phyloP scores from a whole-genome alignment of 805 yeast genomes.

The Ogataea neopini region DNA sequence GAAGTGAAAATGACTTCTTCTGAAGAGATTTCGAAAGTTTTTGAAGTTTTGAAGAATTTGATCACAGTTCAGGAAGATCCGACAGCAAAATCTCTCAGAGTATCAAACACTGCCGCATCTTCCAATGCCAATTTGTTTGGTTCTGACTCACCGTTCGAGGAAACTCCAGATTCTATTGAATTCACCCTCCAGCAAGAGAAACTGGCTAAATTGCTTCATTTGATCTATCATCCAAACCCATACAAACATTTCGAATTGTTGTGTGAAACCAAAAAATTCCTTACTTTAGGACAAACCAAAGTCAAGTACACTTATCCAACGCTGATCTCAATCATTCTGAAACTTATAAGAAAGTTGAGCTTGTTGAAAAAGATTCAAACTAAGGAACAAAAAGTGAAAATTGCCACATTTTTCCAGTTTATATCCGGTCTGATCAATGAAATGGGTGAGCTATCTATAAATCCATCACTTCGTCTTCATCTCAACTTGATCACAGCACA shows the following conservation, averaged over 20 bases:
- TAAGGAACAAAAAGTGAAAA: conserved; percentile 23
- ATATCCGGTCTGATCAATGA: conserved; percentile 71
- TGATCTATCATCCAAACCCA: conserved; percentile 54
- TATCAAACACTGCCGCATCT: conserved; percentile 19
- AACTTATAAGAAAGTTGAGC: conserved; percentile 53
- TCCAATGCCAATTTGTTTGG: conserved; percentile 31
- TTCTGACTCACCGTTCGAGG: conserved; percentile 23
- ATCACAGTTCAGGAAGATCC: conserved; percentile 37
- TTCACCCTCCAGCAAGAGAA: conserved; percentile 54
- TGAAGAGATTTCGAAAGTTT: conserved; percentile 59
- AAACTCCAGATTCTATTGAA: conserved; percentile 35
- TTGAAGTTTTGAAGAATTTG: conserved; percentile 57
- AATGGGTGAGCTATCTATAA: conserved; percentile 45
- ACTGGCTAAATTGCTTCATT: conserved; percentile 68
- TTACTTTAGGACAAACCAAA: conserved; percentile 55
- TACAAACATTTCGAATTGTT: conserved; percentile 47
- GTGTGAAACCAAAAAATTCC: conserved; percentile 45
- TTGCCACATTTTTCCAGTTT: conserved; percentile 60
- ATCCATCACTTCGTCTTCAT: conserved; percentile 39
- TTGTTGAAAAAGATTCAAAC: conserved; percentile 29
- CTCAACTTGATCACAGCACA: conserved; percentile 67
- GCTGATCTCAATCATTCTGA: conserved; percentile 60
- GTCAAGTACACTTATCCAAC: conserved; percentile 75
- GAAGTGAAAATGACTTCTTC: conserved; percentile 39
- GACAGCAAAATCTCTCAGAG: conserved; percentile 43